Percentiles rank a stretch among this genome's conserved stretches.
Evolutionary conservation across 164 flowering plant genomes (phyloP).

Genomic region (Vitis amurensis): DNA sequence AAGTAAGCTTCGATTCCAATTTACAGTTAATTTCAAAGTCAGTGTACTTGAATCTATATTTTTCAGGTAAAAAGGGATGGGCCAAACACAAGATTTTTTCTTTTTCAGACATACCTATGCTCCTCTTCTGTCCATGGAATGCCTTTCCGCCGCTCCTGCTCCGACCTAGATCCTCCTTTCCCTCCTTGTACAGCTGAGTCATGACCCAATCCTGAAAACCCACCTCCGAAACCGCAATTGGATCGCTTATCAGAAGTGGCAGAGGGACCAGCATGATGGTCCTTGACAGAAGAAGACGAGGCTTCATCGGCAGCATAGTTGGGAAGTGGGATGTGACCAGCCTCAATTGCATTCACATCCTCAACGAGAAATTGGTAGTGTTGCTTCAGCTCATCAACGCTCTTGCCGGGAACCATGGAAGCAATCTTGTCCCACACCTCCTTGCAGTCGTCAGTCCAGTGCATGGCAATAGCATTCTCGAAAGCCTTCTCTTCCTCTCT

Average conservation of each 20-base stretch:
- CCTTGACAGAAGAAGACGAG: slow-evolving; percentile 25
- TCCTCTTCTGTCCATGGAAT: slow-evolving; percentile 97
- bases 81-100: not conserved
- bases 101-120: slow-evolving; percentile 55
- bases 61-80: not conserved
- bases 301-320: slow-evolving; percentile 47
- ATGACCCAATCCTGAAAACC: slow-evolving; percentile 27
- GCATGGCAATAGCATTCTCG: slow-evolving; percentile 68
- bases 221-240: slow-evolving; percentile 25
- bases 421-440: slow-evolving; percentile 66
- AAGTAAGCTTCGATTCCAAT: not conserved
- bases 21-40: no score
- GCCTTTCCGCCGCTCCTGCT: slow-evolving; percentile 83
- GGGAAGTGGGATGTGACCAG: slow-evolving; percentile 67
- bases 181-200: slow-evolving; percentile 31
- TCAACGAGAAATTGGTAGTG: slow-evolving; percentile 61
- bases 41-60: not conserved
- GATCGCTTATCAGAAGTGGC: slow-evolving; percentile 21
- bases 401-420: slow-evolving; percentile 53
- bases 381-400: slow-evolving; percentile 49
- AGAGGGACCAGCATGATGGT: slow-evolving; percentile 10
- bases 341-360: slow-evolving; percentile 70
- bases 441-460: slow-evolving; percentile 29
- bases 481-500: slow-evolving; percentile 80
- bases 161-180: slow-evolving; percentile 51